These are phyloP conservation scores for barley (Hordeum vulgare) DNA, from an alignment of 176 grass and related monocot genomes.

Conservation along the genomic window MorexV3_pseudomolecules_assembly NC_058519.1:603098065-603098564, in stretches of 20 bases:
- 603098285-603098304: neutral
- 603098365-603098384: constrained; percentile 15
- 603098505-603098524: constrained; percentile 8
- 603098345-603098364: neutral
- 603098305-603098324: neutral
- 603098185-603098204: neutral
- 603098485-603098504: constrained; percentile 64
- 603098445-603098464: constrained; percentile 95
- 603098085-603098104: neutral
- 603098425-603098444: constrained; percentile 93
- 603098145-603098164: neutral
- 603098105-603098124: neutral
- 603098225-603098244: neutral
- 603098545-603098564: constrained; percentile 36
- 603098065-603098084: neutral
- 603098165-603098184: neutral
- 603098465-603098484: constrained; percentile 97
- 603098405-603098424: constrained; percentile 96
- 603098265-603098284: neutral
- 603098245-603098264: neutral
- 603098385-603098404: constrained; percentile 74
- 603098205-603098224: neutral
- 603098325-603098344: neutral
- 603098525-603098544: constrained; percentile 9
- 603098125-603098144: neutral